These are phyloP conservation scores for Polytrichum formosum DNA, from an alignment of 225 moss, liverwort and hornwort genomes.

Conservation along the genomic window DNA sequence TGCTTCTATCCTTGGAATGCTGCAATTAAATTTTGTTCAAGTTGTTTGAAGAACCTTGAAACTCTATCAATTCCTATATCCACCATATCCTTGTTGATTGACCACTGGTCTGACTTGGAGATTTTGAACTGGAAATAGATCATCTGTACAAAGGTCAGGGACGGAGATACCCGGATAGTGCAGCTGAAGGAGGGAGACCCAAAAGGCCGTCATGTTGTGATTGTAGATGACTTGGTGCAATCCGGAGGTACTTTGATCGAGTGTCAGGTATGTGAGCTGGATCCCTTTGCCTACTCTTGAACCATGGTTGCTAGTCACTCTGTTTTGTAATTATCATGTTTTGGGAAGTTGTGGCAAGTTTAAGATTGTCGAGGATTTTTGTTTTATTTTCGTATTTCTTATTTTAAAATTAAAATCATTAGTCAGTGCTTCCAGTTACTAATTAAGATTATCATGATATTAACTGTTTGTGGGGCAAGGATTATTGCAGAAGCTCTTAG, in stretches of 20 bases:
- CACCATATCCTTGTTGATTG: not conserved
- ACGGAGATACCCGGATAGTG: conserved; percentile 85
- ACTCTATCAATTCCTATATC: too few species aligned
- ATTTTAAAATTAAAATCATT: too few species aligned
- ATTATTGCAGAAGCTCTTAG: conserved; percentile 72
- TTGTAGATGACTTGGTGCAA: conserved; percentile 99
- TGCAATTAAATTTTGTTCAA: too few species aligned
- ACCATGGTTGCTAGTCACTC: not conserved
- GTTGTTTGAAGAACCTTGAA: too few species aligned
- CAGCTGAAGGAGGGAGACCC: conserved; percentile 94
- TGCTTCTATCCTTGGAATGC: too few species aligned
- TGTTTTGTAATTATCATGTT: too few species aligned
- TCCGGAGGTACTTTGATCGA: conserved; percentile 97
- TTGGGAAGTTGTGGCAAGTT: not conserved
- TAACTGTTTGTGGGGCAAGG: not conserved
- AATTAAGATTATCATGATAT: not conserved
- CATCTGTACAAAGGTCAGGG: conserved; percentile 96
- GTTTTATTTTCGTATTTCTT: too few species aligned
- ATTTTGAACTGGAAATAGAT: conserved; percentile 28
- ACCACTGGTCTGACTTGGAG: not conserved
- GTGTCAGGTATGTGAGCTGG: conserved; percentile 64
- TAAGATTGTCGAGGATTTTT: not conserved
- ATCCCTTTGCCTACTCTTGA: not conserved
- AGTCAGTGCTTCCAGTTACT: too few species aligned
- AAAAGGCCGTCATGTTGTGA: conserved; percentile 83